These are phyloP conservation scores for Alternaria triticina DNA, from an alignment of 2,329 filamentous ascomycete species.

Conservation along the genomic window DNA sequence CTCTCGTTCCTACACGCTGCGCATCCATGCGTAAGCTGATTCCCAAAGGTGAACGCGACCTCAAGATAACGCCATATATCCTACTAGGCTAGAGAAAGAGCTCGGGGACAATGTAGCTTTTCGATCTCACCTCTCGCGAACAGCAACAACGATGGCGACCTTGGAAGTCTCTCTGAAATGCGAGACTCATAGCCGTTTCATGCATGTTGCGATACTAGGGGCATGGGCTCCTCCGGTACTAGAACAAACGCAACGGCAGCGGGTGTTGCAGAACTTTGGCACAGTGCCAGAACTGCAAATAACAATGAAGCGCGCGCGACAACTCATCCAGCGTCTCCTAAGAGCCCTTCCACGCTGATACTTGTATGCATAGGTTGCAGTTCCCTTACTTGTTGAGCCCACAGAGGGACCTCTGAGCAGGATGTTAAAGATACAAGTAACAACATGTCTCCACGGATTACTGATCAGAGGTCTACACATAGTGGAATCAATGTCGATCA, in stretches of 20 bases:
- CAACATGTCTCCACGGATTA: slow-evolving; percentile 1
- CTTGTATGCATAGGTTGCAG: background rate
- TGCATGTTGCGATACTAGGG: background rate
- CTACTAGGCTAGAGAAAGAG: background rate
- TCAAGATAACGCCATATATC: background rate
- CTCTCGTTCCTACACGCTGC: background rate
- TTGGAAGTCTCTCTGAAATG: background rate
- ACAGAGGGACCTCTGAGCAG: background rate
- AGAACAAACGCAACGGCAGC: background rate
- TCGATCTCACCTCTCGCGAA: background rate
- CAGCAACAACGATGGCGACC: background rate
- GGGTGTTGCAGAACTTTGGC: background rate
- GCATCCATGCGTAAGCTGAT: background rate
- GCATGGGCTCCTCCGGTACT: background rate
- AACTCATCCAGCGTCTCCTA: background rate
- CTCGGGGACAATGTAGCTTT: background rate
- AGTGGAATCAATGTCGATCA: slow-evolving; percentile 10
- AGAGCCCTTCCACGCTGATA: background rate
- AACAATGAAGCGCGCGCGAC: background rate
- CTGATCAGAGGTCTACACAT: background rate
- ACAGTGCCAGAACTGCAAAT: background rate
- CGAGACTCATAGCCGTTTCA: background rate
- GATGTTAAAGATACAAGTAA: background rate
- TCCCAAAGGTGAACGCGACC: background rate
- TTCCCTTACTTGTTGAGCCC: background rate